These are phyloP conservation scores for Fallopia convolvulus DNA, from an alignment of 148 eudicot genomes.

Conservation along the genomic window DNA sequence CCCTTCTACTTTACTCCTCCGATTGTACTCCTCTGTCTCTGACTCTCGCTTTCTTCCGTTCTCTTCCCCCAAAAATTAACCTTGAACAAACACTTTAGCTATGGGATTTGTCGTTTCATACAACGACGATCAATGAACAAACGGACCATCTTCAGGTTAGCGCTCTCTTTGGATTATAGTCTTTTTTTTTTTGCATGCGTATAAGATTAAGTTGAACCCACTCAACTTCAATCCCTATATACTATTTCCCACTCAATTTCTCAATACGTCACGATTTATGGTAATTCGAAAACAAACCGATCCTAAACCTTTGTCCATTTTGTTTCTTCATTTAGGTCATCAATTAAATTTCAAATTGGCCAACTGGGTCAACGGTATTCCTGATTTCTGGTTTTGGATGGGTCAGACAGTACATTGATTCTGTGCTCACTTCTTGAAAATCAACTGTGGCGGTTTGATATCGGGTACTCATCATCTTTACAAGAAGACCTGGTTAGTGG, in stretches of 20 bases:
- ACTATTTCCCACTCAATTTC: neutral
- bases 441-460: neutral
- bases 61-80: neutral
- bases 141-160: constrained; percentile 6
- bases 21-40: neutral
- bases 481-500: neutral
- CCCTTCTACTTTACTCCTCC: constrained; percentile 2
- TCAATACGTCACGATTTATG: neutral
- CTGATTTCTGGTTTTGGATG: neutral
- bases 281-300: neutral
- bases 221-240: neutral
- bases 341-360: neutral
- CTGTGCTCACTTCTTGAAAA: neutral
- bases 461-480: neutral
- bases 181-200: neutral
- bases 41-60: neutral
- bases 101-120: neutral
- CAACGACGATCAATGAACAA: neutral
- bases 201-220: neutral
- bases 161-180: neutral
- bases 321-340: neutral
- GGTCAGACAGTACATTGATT: neutral
- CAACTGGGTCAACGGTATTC: neutral
- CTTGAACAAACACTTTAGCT: neutral
- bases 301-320: neutral